Evolutionary conservation across 495 filamentous ascomycete genomes (phyloP).

Genomic region (Penicillium samsonianum): DNA sequence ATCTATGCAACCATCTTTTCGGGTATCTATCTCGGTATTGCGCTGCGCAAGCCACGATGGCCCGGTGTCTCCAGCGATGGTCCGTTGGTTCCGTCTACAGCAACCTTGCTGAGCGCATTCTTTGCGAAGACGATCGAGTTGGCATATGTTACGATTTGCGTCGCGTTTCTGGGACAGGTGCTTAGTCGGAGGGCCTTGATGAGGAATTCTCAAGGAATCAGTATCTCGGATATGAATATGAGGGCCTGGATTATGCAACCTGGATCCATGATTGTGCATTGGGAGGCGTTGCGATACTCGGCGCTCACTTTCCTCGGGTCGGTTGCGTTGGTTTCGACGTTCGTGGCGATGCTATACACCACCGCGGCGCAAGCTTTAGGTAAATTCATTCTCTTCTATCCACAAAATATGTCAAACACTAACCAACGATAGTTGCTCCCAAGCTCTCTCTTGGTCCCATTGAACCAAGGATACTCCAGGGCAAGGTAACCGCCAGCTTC

Average conservation of each 20-base stretch:
- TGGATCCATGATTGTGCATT: constrained; percentile 67
- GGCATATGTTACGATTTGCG: constrained; percentile 75
- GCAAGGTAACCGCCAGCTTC: constrained; percentile 58
- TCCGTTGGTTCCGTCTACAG: constrained; percentile 53
- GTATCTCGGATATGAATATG: constrained; percentile 71
- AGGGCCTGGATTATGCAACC: constrained; percentile 62
- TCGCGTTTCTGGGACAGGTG: constrained; percentile 71
- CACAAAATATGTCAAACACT: background rate
- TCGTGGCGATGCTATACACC: constrained; percentile 69
- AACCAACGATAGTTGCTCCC: constrained; percentile 54
- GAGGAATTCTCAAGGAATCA: constrained; percentile 58
- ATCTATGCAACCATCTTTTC: constrained; percentile 68
- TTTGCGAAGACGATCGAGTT: constrained; percentile 75
- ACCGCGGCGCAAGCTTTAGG: constrained; percentile 69
- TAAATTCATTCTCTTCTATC: constrained; percentile 18
- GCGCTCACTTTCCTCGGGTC: constrained; percentile 59
- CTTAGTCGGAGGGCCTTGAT: constrained; percentile 64
- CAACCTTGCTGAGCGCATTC: constrained; percentile 60
- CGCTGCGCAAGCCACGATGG: constrained; percentile 60
- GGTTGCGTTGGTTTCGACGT: constrained; percentile 57
- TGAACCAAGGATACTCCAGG: constrained; percentile 47
- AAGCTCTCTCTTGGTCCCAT: constrained; percentile 56
- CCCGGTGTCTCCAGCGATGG: constrained; percentile 49
- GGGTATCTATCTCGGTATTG: constrained; percentile 61
- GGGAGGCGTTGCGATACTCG: constrained; percentile 60